Evolutionary conservation across 345 rosid genomes (phyloP).

Genomic region (Gossypioides kirkii): DNA sequence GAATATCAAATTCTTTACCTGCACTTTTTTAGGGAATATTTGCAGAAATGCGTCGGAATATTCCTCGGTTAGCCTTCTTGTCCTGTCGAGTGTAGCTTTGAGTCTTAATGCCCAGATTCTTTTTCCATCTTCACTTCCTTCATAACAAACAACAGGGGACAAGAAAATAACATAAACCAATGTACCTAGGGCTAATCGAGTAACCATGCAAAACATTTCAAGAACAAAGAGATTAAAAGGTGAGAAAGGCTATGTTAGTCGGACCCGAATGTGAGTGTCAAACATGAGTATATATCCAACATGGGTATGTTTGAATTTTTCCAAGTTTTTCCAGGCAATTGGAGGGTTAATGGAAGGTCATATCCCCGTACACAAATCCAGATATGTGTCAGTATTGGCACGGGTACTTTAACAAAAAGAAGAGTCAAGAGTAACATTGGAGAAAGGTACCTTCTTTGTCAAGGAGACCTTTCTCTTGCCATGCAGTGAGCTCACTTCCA

Average conservation of each 20-base stretch:
- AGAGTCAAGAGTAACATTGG: neutral
- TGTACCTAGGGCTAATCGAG: neutral
- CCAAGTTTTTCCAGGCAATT: neutral
- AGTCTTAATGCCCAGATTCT: constrained; percentile 80
- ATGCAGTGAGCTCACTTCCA: constrained; percentile 69
- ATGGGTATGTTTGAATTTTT: neutral
- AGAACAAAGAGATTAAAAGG: constrained; percentile 3
- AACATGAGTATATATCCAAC: neutral
- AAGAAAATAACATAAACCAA: neutral
- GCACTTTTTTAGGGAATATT: constrained; percentile 76
- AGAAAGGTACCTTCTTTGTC: constrained; percentile 64
- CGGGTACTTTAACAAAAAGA: neutral
- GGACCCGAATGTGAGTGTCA: neutral
- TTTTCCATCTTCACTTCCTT: constrained; percentile 87
- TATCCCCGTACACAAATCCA: neutral
- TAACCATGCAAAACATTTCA: neutral
- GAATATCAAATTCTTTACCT: constrained; percentile 40
- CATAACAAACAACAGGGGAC: constrained; percentile 8
- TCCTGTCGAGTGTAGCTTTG: constrained; percentile 92
- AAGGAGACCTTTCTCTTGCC: constrained; percentile 69
- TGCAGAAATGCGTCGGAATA: constrained; percentile 86
- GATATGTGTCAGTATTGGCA: neutral
- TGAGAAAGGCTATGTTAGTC: constrained; percentile 1
- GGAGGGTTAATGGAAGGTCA: neutral
- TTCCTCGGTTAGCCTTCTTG: constrained; percentile 88